A percentile compares a stretch with the other conserved stretches of the same genome.
Evolutionary conservation across 2,329 filamentous ascomycete genomes (phyloP).

Genomic region (Dothistroma septosporum): DNA sequence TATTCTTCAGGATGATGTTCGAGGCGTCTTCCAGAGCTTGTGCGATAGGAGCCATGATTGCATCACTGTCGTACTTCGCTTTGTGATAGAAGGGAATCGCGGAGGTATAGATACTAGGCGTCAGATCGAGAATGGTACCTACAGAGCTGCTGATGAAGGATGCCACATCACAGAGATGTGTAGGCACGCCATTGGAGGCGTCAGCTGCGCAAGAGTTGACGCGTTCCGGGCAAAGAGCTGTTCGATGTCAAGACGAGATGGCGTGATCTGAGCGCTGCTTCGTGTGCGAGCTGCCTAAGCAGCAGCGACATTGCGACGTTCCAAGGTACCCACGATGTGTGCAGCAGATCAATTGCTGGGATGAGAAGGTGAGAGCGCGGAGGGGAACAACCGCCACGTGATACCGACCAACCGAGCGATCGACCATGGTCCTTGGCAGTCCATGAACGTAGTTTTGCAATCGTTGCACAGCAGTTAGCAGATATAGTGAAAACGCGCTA

Average conservation of each 20-base stretch:
- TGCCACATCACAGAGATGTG: background rate
- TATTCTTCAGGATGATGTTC: background rate
- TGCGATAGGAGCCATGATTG: constrained; percentile 6
- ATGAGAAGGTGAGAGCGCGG: too few species aligned
- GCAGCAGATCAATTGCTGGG: too few species aligned
- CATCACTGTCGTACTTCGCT: background rate
- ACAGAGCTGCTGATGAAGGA: background rate
- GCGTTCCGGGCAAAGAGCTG: background rate
- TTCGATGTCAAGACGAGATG: background rate
- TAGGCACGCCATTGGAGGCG: background rate
- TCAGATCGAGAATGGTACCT: background rate
- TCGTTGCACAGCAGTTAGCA: too few species aligned
- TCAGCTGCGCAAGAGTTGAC: background rate
- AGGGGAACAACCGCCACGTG: too few species aligned
- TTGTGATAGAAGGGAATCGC: background rate
- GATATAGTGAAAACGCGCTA: too few species aligned
- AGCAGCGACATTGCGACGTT: background rate
- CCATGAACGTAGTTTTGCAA: too few species aligned
- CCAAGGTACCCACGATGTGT: background rate
- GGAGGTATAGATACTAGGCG: background rate
- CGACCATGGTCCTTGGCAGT: too few species aligned
- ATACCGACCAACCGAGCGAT: too few species aligned
- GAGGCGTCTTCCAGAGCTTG: constrained; percentile 3
- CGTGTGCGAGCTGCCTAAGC: constrained; percentile 1
- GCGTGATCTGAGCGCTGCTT: background rate